Base-by-base conservation (phyloP, 2,329 filamentous ascomycete species). In the Thelonectria olida region DNA sequence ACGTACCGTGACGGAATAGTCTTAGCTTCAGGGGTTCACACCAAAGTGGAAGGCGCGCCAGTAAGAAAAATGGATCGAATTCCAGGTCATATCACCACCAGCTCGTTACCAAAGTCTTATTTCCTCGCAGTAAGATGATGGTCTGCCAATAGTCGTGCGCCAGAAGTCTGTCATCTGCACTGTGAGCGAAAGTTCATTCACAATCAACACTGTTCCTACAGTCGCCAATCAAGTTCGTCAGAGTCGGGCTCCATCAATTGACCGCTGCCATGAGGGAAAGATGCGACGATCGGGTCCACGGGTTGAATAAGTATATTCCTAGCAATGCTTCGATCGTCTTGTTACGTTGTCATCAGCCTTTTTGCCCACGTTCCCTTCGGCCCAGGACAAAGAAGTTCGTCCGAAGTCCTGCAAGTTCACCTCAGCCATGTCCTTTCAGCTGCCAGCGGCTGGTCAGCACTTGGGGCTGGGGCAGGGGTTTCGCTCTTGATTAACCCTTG, bases 11-110 rank as follows among this genome's bases (percentile, higher is more conserved):
- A 31, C 45, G 28, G 2, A 51, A 52, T 42, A 17, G 10, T 28
- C 38, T 23, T 50, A 50, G 52, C 52, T 39, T 45, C 51, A 61
- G 52, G 58, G 58, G 52, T 7, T 12, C 39, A 28, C n/a, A 20
- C 34, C 22, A 22, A 39, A 28, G 20, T 15, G 44, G 41, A 47
- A 47, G n/a, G 20, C 34, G 42, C 27, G 31, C 31, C 22, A 48
- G 25, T 15, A 45, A 8, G 22, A 41, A 20, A 52, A 39, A 27
- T 10, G 19, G 28, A 23, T 42, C 38, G n/a, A 15, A 22, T 42
- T 5, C 10, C 31, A 47, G 19, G 36, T 31, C 49, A 13, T 13
- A 52, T 41, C 49, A 52, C 19, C 19, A 39, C 48, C 22, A 20
- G 3, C 17, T 38, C 48, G 34, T 51, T 52, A 31, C 34, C 10